phyloP scores from a whole-genome alignment of 176 grass and related monocot species.

The Triticum timopheevii region DNA sequence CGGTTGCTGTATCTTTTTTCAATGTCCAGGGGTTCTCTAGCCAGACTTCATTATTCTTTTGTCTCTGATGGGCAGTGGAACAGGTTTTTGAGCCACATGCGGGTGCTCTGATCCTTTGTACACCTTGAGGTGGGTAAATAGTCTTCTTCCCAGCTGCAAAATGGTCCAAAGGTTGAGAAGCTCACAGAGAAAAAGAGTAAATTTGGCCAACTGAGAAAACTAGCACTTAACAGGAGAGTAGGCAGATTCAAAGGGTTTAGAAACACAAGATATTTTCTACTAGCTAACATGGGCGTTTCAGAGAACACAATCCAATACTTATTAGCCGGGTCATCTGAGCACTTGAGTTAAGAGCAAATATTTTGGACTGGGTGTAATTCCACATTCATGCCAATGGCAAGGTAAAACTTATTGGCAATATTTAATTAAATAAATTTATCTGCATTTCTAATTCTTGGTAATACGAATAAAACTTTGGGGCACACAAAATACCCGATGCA shows the following conservation, averaged over 20 bases:
- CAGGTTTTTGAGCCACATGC: constrained; percentile 75
- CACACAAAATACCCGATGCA: constrained; percentile 3
- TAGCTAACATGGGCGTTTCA: neutral
- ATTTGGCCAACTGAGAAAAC: neutral
- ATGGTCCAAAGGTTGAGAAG: constrained; percentile 2
- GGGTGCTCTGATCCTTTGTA: constrained; percentile 94
- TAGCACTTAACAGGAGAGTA: neutral
- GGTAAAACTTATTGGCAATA: neutral
- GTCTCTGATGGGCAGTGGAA: constrained; percentile 83
- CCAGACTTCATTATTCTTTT: constrained; percentile 69
- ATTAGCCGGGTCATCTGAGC: neutral
- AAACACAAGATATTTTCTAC: neutral
- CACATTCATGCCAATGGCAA: neutral
- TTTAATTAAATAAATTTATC: neutral
- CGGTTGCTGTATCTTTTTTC: constrained; percentile 20
- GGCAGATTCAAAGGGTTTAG: neutral
- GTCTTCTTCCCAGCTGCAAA: constrained; percentile 80
- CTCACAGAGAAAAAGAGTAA: neutral
- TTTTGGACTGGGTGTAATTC: neutral
- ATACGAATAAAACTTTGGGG: neutral
- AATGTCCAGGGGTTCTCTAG: constrained; percentile 20
- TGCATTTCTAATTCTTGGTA: neutral
- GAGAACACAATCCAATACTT: neutral
- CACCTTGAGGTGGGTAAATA: constrained; percentile 98
- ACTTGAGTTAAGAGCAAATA: neutral